A percentile compares a stretch with the other conserved stretches of the same genome.
Conservation (phyloP, 1,139 yeast species). For the Chernovozyma aurita region DNA sequence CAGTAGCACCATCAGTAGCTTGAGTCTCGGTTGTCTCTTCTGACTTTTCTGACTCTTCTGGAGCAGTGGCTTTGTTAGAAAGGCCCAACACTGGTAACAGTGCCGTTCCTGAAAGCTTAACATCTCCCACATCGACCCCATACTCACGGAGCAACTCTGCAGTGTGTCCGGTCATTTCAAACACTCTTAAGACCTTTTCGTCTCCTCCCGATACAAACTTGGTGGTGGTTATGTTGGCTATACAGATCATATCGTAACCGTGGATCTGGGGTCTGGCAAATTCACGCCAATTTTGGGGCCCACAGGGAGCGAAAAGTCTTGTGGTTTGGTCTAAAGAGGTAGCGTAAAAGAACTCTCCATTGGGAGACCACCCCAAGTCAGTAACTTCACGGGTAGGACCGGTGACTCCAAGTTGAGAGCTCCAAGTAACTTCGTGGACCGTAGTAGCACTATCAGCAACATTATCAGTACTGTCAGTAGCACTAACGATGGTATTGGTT, state of each 20-base stretch:
- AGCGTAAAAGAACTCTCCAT: conserved; percentile 64
- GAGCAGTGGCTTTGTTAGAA: conserved; percentile 75
- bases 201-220: conserved; percentile 92
- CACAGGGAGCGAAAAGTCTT: conserved; percentile 69
- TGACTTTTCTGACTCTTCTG: conserved; percentile 28
- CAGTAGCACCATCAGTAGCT: conserved; percentile 32
- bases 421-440: conserved; percentile 39
- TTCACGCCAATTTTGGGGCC: conserved; percentile 68
- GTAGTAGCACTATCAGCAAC: not conserved
- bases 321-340: conserved; percentile 93
- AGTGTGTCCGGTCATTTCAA: conserved; percentile 83
- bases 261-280: conserved; percentile 97
- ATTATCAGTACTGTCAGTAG: not conserved
- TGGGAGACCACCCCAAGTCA: conserved; percentile 73
- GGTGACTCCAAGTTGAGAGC: conserved; percentile 57
- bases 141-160: conserved; percentile 46
- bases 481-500: conserved; percentile 6
- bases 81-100: conserved; percentile 90
- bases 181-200: conserved; percentile 86
- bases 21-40: conserved; percentile 17
- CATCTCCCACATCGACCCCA: conserved; percentile 30
- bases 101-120: conserved; percentile 67
- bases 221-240: conserved; percentile 56
- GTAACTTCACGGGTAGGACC: conserved; percentile 77
- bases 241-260: conserved; percentile 92